A percentile compares a stretch with the other conserved stretches of the same genome.
Conservation (phyloP, 768 basidiomycete species). For the Mycena vulgaris region DNA sequence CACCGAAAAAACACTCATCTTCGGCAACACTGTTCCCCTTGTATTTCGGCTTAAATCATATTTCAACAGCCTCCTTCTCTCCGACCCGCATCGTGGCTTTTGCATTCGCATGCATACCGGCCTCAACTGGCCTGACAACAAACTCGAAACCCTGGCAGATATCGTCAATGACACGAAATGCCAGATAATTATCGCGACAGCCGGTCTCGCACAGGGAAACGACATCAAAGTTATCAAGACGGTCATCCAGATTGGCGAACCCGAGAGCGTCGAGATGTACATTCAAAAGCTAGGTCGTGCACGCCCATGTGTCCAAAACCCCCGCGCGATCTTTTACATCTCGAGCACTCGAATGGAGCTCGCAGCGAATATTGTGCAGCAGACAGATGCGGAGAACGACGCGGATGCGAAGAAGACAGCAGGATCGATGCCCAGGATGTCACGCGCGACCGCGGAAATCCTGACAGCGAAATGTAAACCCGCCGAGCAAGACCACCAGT, state of each 20-base stretch:
- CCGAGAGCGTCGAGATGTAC: slow-evolving; percentile 15
- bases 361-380: background rate
- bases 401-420: background rate
- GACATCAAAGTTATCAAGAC: slow-evolving; percentile 5
- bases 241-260: slow-evolving; percentile 10
- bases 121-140: background rate
- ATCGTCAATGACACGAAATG: background rate
- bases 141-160: background rate
- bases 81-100: background rate
- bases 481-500: slow-evolving; percentile 6
- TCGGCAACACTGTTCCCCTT: slow-evolving; percentile 43
- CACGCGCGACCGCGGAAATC: slow-evolving; percentile 6
- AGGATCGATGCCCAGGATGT: background rate
- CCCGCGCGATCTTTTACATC: slow-evolving; percentile 6
- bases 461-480: slow-evolving; percentile 10
- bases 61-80: slow-evolving; percentile 21
- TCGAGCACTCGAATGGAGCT: background rate
- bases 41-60: slow-evolving; percentile 41
- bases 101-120: slow-evolving; percentile 5
- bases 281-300: slow-evolving; percentile 2
- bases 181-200: slow-evolving; percentile 8
- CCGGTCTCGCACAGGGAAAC: slow-evolving; percentile 3
- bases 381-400: slow-evolving; percentile 13
- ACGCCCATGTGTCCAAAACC: background rate
- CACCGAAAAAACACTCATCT: slow-evolving; percentile 43